Evolutionary conservation across 306 rosid species (phyloP).

Genomic region (Citrullus colocynthis): DNA sequence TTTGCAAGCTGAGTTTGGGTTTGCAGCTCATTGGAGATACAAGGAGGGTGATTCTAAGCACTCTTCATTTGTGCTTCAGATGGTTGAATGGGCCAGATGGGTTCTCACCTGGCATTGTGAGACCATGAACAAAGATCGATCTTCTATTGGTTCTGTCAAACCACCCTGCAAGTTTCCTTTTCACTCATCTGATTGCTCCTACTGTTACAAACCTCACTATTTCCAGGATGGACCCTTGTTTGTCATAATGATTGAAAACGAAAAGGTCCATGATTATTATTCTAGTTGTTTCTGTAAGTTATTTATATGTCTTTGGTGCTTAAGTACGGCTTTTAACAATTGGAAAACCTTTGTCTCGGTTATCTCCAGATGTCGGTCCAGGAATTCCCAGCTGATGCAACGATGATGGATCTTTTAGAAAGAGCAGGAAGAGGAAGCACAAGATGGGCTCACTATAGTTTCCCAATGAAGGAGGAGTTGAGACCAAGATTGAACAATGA

Average conservation of each 20-base stretch:
- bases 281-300: background rate
- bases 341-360: background rate
- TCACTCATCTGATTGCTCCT: slow-evolving; percentile 74
- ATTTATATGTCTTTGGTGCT: background rate
- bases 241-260: slow-evolving; percentile 74
- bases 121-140: slow-evolving; percentile 61
- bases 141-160: slow-evolving; percentile 46
- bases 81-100: slow-evolving; percentile 99
- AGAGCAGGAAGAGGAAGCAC: slow-evolving; percentile 56
- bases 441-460: slow-evolving; percentile 57
- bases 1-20: slow-evolving; percentile 91
- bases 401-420: slow-evolving; percentile 58
- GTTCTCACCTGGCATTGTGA: slow-evolving; percentile 98
- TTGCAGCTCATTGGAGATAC: slow-evolving; percentile 99
- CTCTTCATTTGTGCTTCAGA: slow-evolving; percentile 85
- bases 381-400: slow-evolving; percentile 64
- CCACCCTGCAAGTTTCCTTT: slow-evolving; percentile 85
- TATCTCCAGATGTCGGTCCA: slow-evolving; percentile 88
- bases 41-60: slow-evolving; percentile 92
- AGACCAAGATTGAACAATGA: slow-evolving; percentile 78
- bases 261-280: slow-evolving; percentile 43
- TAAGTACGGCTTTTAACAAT: background rate
- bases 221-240: slow-evolving; percentile 79
- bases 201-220: slow-evolving; percentile 52
- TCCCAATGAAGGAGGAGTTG: slow-evolving; percentile 78